phyloP scores from a whole-genome alignment of 2,329 filamentous ascomycete genomes.

The Penicillium polonicum region DNA sequence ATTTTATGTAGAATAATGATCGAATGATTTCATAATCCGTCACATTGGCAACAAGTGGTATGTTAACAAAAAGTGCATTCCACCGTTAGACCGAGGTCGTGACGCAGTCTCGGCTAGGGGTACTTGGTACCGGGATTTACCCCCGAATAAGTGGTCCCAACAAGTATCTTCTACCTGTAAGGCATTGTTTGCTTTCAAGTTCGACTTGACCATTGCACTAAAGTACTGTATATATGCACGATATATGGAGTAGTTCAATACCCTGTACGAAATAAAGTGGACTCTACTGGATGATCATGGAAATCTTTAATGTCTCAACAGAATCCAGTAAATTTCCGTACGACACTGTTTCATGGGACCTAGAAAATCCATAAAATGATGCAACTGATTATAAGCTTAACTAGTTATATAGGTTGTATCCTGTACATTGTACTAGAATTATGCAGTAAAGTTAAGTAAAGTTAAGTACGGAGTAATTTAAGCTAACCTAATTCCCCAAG shows the following conservation, averaged over 20 bases:
- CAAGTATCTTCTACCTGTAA: not conserved
- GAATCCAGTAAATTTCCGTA: not conserved
- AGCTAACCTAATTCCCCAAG: not conserved
- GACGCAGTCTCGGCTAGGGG: conserved; percentile 4
- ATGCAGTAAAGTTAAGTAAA: not conserved
- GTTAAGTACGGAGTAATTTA: not conserved
- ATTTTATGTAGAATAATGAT: too few relatives aligned
- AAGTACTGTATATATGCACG: not conserved
- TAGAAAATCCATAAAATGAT: too few relatives aligned
- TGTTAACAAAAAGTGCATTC: not conserved
- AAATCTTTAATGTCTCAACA: not conserved
- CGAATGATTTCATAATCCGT: not conserved
- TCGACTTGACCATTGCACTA: not conserved
- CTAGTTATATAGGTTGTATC: too few relatives aligned
- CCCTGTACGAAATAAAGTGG: not conserved
- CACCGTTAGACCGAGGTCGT: conserved; percentile 2
- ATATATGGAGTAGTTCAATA: not conserved
- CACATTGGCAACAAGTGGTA: not conserved
- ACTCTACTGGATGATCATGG: not conserved
- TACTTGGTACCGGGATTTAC: conserved; percentile 1
- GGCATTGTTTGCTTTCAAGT: not conserved
- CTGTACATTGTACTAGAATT: not conserved
- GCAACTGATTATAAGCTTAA: too few relatives aligned
- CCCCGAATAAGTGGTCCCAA: not conserved
- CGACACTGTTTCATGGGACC: not conserved